Conservation (phyloP, 2,329 filamentous ascomycete genomes). For the Claviceps arundinis region DNA sequence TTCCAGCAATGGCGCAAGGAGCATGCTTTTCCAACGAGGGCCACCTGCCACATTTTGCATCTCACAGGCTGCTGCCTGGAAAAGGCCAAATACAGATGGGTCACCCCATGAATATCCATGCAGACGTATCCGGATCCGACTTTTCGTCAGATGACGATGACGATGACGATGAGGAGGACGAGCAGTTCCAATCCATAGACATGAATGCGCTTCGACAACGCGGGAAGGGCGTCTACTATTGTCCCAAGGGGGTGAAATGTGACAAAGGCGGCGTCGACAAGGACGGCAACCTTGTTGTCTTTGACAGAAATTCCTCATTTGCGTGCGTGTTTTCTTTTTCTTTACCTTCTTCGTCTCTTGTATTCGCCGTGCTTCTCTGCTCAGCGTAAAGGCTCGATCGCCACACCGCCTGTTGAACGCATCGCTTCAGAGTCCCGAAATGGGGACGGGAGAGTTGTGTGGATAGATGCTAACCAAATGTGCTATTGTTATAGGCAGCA, state of each 20-base stretch:
- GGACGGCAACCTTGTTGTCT: slow-evolving; percentile 23
- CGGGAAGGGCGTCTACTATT: slow-evolving; percentile 25
- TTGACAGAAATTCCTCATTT: slow-evolving; percentile 29
- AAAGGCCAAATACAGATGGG: slow-evolving; percentile 8
- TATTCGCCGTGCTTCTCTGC: background rate
- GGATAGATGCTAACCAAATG: slow-evolving; percentile 2
- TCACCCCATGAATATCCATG: slow-evolving; percentile 3
- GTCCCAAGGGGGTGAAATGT: slow-evolving; percentile 22
- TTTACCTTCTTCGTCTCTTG: background rate
- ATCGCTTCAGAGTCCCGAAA: background rate
- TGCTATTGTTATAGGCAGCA: slow-evolving; percentile 20
- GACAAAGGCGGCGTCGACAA: slow-evolving; percentile 28
- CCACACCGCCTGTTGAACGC: background rate
- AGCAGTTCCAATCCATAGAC: slow-evolving; percentile 22
- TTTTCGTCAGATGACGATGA: slow-evolving; percentile 19
- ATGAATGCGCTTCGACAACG: slow-evolving; percentile 26
- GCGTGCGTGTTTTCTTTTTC: slow-evolving; percentile 15
- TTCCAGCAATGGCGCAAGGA: slow-evolving; percentile 8
- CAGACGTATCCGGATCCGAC: slow-evolving; percentile 11
- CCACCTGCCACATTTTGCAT: slow-evolving; percentile 11
- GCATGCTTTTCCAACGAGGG: slow-evolving; percentile 9
- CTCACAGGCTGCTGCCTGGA: slow-evolving; percentile 13
- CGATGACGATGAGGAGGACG: slow-evolving; percentile 10
- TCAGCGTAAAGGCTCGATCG: background rate
- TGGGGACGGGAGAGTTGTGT: background rate